These are phyloP conservation scores for Wickerhamomyces hampshirensis DNA, from an alignment of 805 yeast genomes.

Conservation along the genomic window DNA sequence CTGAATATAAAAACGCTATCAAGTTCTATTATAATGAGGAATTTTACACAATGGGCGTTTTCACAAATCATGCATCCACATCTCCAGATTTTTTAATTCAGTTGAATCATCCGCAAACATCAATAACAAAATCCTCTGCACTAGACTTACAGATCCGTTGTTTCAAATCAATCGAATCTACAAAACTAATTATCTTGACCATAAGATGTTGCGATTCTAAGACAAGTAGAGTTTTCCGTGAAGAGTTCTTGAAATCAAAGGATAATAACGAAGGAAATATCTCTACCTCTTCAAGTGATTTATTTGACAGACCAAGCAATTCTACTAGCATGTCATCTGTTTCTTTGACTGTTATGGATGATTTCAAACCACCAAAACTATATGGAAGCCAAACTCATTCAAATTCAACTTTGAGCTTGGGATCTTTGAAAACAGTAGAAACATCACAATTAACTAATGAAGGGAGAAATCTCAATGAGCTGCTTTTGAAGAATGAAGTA, in stretches of 20 bases:
- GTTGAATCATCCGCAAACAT: conserved; percentile 9
- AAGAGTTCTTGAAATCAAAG: conserved; percentile 10
- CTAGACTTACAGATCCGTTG: conserved; percentile 14
- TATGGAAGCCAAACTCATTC: conserved; percentile 11
- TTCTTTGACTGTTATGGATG: conserved; percentile 6
- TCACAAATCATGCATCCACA: conserved; percentile 3
- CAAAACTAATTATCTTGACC: conserved; percentile 16
- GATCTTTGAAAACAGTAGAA: neutral
- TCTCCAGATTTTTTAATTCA: conserved; percentile 15
- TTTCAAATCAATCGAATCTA: conserved; percentile 10
- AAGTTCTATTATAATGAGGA: conserved; percentile 13
- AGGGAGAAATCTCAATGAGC: conserved; percentile 8
- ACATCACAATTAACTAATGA: neutral
- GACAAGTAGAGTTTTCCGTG: conserved; percentile 9
- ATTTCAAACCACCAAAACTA: conserved; percentile 4
- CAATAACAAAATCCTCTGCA: conserved; percentile 12
- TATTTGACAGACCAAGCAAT: conserved; percentile 21
- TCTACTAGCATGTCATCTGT: conserved; percentile 23
- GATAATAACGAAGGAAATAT: conserved; percentile 2
- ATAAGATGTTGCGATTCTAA: conserved; percentile 19
- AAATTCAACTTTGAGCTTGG: conserved; percentile 11
- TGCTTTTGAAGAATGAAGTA: conserved; percentile 17
- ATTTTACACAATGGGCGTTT: conserved; percentile 9
- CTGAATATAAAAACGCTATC: conserved; percentile 12
- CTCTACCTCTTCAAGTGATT: conserved; percentile 9